A percentile compares a stretch with the other conserved stretches of the same genome.
These are phyloP conservation scores for Yamadazyma mexicana DNA, from an alignment of 1,139 yeast species.

Conservation along the genomic window DNA sequence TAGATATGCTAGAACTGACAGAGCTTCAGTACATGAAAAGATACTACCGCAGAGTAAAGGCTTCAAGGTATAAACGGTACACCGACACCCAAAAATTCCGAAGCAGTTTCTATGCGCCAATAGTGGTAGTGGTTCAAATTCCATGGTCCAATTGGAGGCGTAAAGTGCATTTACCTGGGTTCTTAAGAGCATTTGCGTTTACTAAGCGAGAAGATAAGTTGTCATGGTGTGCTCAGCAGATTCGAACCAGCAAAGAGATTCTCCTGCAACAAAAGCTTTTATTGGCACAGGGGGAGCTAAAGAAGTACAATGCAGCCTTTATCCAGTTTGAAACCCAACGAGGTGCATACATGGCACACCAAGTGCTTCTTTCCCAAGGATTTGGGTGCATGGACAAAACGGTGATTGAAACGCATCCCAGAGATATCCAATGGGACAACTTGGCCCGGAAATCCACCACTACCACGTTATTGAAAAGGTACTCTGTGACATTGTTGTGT, in stretches of 20 bases:
- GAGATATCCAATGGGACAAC: conserved; percentile 63
- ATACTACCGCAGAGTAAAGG: conserved; percentile 13
- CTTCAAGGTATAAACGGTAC: conserved; percentile 6
- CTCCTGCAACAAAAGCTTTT: conserved; percentile 24
- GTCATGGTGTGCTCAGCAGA: conserved; percentile 29
- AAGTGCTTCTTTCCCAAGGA: conserved; percentile 46
- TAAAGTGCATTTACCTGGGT: conserved; percentile 26
- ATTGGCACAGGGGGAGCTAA: conserved; percentile 18
- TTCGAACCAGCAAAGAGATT: conserved; percentile 18
- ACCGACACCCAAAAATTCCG: conserved; percentile 4
- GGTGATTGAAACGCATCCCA: conserved; percentile 52
- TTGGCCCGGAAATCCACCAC: conserved; percentile 36
- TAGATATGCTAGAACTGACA: conserved; percentile 41
- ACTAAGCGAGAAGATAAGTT: conserved; percentile 22
- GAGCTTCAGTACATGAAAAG: conserved; percentile 20
- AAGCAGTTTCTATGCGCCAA: conserved; percentile 37
- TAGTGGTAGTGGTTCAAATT: conserved; percentile 16
- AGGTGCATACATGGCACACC: conserved; percentile 56
- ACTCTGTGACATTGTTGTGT: conserved; percentile 43
- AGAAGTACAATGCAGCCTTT: conserved; percentile 45
- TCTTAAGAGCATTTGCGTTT: conserved; percentile 24
- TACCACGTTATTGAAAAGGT: conserved; percentile 32
- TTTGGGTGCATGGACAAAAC: conserved; percentile 44
- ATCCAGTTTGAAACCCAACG: conserved; percentile 49
- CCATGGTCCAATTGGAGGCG: conserved; percentile 3